Conservation (phyloP, 768 basidiomycete genomes). For the Lactarius quietus region DNA sequence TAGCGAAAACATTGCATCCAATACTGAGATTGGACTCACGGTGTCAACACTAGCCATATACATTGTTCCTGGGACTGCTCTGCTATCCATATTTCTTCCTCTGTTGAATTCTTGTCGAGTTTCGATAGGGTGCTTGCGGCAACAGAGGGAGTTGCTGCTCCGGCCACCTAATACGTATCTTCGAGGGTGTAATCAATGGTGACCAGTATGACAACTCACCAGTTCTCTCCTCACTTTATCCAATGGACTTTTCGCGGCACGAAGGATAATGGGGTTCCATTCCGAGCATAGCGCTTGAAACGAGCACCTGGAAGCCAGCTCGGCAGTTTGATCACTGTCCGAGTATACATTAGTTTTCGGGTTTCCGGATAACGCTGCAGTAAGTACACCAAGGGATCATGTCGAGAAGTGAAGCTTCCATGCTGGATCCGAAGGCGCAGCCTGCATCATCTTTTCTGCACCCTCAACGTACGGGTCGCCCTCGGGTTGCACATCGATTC, state of each 20-base stretch:
- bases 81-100: background rate
- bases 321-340: background rate
- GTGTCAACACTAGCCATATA: background rate
- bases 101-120: background rate
- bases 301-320: background rate
- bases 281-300: background rate
- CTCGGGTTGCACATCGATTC: background rate
- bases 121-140: background rate
- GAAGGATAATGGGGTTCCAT: background rate
- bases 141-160: background rate
- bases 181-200: too few species aligned
- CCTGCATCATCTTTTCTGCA: background rate
- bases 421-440: background rate
- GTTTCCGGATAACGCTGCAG: background rate
- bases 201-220: background rate
- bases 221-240: background rate
- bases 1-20: background rate
- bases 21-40: background rate
- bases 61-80: background rate
- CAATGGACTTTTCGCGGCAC: background rate
- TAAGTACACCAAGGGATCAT: background rate
- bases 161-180: background rate
- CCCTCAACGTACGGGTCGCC: background rate
- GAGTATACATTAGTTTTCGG: background rate
- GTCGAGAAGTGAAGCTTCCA: background rate